Evolutionary conservation across 805 yeast species (phyloP).

Genomic region (Suhomyces prunicola): DNA sequence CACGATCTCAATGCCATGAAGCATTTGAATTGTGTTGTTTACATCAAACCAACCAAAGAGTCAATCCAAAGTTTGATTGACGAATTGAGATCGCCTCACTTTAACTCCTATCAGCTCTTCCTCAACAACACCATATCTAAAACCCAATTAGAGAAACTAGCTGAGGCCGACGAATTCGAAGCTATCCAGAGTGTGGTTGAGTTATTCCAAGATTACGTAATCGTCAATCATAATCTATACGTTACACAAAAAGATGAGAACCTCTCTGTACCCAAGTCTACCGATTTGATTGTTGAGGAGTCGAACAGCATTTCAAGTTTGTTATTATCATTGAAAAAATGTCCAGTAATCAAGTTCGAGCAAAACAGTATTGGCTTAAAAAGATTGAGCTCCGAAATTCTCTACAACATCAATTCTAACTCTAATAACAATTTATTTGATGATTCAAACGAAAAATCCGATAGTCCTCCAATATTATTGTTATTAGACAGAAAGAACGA

Average conservation of each 20-base stretch:
- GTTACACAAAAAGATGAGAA: slow-evolving; percentile 20
- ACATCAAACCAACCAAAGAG: slow-evolving; percentile 67
- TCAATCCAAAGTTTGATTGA: slow-evolving; percentile 57
- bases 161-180: slow-evolving; percentile 88
- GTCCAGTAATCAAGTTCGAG: slow-evolving; percentile 80
- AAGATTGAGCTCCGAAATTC: slow-evolving; percentile 65
- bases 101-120: slow-evolving; percentile 70
- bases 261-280: slow-evolving; percentile 6
- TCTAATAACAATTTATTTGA: slow-evolving; percentile 64
- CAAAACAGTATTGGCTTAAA: slow-evolving; percentile 60
- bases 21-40: slow-evolving; percentile 78
- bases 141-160: slow-evolving; percentile 76
- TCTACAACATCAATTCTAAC: slow-evolving; percentile 53
- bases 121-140: slow-evolving; percentile 77
- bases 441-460: slow-evolving; percentile 51
- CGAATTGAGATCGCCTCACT: slow-evolving; percentile 78
- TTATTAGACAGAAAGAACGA: slow-evolving; percentile 83
- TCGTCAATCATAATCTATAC: slow-evolving; percentile 69
- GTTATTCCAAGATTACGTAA: slow-evolving; percentile 77
- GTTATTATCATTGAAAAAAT: slow-evolving; percentile 67
- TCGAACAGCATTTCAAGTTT: slow-evolving; percentile 46
- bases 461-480: slow-evolving; percentile 69
- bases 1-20: slow-evolving; percentile 59
- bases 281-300: slow-evolving; percentile 28
- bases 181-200: slow-evolving; percentile 75